Evolutionary conservation across 306 rosid genomes (phyloP), one percentile per base, ranked within the genome.

Genomic region (Casuarina equisetifolia): DNA sequence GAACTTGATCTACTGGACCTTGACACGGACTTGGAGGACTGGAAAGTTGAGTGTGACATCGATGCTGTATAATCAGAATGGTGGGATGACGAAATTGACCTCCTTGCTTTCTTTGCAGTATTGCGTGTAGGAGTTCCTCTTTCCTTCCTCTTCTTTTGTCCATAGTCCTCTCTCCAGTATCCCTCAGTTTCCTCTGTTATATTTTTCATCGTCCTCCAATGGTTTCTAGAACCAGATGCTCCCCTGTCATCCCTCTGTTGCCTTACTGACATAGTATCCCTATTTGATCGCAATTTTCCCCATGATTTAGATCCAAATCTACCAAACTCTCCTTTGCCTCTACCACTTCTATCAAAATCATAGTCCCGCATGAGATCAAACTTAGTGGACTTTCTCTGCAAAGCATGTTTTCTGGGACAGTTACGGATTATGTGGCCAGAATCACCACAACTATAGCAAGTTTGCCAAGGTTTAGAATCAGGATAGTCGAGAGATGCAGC

Each of bases 361-460:
- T 76, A 77, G 69, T 77, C 67, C 20, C 67, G 77, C 78, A 70
- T 48, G 38, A 40, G 67, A 73, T 77, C 84, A 63, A 70, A 77
- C 74, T 82, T 77, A 32, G 25, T 51, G 51, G 80, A 77, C 66
- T 79, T 81, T 74, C 84, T 61, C 62, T 36, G 70, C 1, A 77
- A 76, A 36, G 85, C 70, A 51, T 35, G 59, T 58, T 69, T 77
- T 79, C 76, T 84, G 4, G 89, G 89, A 76, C 94, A 90, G 69
- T 82, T 74, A 40, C 82, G 90, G 82, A 68, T 86, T 80, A 76
- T 88, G 78, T 90, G 94, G 77, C 90, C 88, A 39, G 77, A 13
- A 52, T 70, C 89, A 46, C 94, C 94, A 82, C 94, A 88, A 72
- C 74, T 75, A 70, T 66, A 88, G 78, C 90, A 90, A 50, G 78